Base-by-base conservation (phyloP, 1,284 basidiomycete genomes). In the Cronartium quercuum region DNA sequence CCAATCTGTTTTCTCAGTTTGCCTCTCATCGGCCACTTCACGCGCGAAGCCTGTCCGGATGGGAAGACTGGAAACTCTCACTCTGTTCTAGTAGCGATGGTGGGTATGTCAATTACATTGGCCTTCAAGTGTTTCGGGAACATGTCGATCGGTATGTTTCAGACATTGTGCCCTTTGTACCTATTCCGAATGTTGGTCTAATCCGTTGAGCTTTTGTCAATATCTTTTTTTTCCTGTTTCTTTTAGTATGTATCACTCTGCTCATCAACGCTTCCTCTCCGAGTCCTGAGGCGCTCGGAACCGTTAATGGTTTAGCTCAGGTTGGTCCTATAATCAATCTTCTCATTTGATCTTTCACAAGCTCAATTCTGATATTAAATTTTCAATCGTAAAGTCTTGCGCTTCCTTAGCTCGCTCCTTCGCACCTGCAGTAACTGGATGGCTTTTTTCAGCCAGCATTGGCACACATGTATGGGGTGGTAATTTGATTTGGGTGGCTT, bases 291-390 rank as follows among this genome's bases (percentile, higher is more conserved):
- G 37, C 69, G 40, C 34, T 71, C 7, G 69, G 69, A 47, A 64
- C 69, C 10, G 18, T 71, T 35, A 71, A 71, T 71, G 69, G 69
- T 38, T 51, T 71, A 12, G 69, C 58, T 10, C 69, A 71, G 60
- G 62, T 64, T 37, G 29, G 69, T 62, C 15, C 18, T 41, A 21
- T n/a, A 12, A 4, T 38, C 35, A 12, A 21, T 37, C 35, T 18
- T 35, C 37, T 69, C 12, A 18, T 51, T 51, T 61, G 3, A 24
- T 60, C 21, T 62, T 55, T 2, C 51, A 3, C 18, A 21, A 21
- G 51, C 51, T 55, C n/a, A 55, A 55, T 21, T 55, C 18, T 55
- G 15, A 21, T 29, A 6, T 21, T n/a, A n/a, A n/a, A 55, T 55
- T 55, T 21, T n/a, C n/a, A n/a, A n/a, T 29, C 51, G 3, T 21